Percentiles rank a stretch among this genome's conserved stretches.
Evolutionary conservation across 306 rosid species (phyloP).

Genomic region (Gastrolobium bilobum): DNA sequence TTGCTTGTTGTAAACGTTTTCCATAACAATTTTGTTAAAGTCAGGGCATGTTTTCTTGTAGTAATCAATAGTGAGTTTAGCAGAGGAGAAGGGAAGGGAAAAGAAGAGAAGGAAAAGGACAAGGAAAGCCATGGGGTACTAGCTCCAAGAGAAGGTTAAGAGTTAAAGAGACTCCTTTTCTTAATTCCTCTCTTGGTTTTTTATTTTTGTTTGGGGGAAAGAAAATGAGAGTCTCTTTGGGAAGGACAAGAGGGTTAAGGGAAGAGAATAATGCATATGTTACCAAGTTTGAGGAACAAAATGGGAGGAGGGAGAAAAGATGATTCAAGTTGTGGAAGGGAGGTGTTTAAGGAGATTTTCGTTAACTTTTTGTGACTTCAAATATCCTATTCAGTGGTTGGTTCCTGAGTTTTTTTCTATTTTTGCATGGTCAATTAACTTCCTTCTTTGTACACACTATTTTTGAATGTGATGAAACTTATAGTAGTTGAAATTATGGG

Average conservation of each 20-base stretch:
- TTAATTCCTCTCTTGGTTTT: conserved; percentile 42
- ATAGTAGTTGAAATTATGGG: not conserved
- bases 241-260: not conserved
- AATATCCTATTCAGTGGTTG: not conserved
- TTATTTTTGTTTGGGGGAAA: not conserved
- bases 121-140: conserved; percentile 49
- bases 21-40: conserved; percentile 51
- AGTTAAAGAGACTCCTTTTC: conserved; percentile 13
- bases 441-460: not conserved
- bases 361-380: not conserved
- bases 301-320: conserved; percentile 2
- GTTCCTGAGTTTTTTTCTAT: conserved; percentile 28
- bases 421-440: conserved; percentile 30
- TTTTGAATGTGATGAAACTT: not conserved
- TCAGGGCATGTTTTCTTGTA: conserved; percentile 63
- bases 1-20: conserved; percentile 55
- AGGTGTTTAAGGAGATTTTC: conserved; percentile 51
- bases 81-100: conserved; percentile 46
- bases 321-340: conserved; percentile 38
- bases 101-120: conserved; percentile 52
- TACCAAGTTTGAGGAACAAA: conserved; percentile 37
- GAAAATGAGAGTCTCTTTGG: not conserved
- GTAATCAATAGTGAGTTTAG: conserved; percentile 52
- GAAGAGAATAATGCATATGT: conserved; percentile 32
- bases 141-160: conserved; percentile 43